phyloP scores from a whole-genome alignment of 1,284 basidiomycete species.

The Puccinia novopanici region DNA sequence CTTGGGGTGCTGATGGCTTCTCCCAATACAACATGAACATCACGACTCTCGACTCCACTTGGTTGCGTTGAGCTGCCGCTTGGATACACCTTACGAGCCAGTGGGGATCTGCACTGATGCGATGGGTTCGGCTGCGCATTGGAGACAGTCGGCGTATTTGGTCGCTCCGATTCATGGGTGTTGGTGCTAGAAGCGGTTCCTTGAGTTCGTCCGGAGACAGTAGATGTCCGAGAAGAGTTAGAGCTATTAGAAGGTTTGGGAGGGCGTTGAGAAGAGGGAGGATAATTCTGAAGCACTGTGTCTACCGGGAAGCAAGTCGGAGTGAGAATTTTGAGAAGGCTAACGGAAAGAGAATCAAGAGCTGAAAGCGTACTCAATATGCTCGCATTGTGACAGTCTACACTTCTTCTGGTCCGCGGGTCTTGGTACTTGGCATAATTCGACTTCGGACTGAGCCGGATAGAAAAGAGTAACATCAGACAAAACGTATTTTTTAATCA shows the following conservation, averaged over 20 bases:
- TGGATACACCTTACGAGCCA: slow-evolving; percentile 31
- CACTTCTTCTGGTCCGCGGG: slow-evolving; percentile 4
- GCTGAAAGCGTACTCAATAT: slow-evolving; percentile 31
- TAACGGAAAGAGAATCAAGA: neutral
- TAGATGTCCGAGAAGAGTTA: slow-evolving; percentile 1
- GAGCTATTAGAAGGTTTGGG: slow-evolving; percentile 2
- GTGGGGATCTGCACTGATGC: slow-evolving; percentile 20
- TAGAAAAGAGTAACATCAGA: neutral
- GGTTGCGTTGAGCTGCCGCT: slow-evolving; percentile 7
- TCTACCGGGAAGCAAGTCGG: neutral
- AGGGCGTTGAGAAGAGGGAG: slow-evolving; percentile 11
- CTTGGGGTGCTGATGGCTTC: slow-evolving; percentile 40
- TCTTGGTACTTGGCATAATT: neutral
- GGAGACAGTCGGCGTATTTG: neutral
- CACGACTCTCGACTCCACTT: neutral
- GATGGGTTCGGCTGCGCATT: neutral
- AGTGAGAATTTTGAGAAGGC: neutral
- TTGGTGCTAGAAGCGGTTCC: slow-evolving; percentile 18
- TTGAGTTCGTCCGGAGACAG: neutral
- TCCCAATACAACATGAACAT: slow-evolving; percentile 26
- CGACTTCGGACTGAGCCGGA: slow-evolving; percentile 12
- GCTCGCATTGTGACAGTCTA: slow-evolving; percentile 33
- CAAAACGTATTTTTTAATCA: neutral
- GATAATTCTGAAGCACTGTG: slow-evolving; percentile 29
- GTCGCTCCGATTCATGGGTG: neutral